These are phyloP conservation scores for Drechslerella dactyloides DNA, from an alignment of 2,329 filamentous ascomycete species.

Conservation along the genomic window DNA sequence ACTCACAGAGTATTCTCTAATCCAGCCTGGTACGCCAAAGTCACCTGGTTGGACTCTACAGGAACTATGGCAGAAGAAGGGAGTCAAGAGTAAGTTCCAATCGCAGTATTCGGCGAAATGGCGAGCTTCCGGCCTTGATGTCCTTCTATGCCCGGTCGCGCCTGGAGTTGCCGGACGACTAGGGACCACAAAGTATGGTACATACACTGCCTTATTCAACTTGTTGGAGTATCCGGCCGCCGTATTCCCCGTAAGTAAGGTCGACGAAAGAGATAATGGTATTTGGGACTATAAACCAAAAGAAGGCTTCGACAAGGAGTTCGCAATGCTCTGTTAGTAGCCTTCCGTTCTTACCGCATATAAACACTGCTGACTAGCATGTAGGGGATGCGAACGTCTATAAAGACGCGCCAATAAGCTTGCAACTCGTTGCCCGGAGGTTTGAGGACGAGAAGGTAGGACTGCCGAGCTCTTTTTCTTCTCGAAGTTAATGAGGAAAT, in stretches of 20 bases:
- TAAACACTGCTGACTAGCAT: background rate
- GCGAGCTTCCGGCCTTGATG: conserved; percentile 63
- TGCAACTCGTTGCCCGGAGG: conserved; percentile 58
- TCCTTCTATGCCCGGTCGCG: conserved; percentile 67
- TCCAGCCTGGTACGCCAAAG: too few relatives aligned
- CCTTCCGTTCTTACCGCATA: background rate
- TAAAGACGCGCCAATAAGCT: conserved; percentile 58
- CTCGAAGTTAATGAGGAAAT: too few relatives aligned
- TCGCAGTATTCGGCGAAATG: conserved; percentile 62
- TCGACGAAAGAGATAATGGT: conserved; percentile 17
- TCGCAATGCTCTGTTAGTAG: conserved; percentile 12
- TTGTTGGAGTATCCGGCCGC: conserved; percentile 70
- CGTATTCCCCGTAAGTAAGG: conserved; percentile 66
- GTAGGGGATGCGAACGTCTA: conserved; percentile 55
- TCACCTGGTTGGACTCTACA: background rate
- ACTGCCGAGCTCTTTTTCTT: too few relatives aligned
- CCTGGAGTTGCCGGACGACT: conserved; percentile 64
- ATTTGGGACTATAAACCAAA: conserved; percentile 44
- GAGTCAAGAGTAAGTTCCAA: conserved; percentile 59
- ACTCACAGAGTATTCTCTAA: conserved; percentile 58
- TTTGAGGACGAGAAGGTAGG: conserved; percentile 31
- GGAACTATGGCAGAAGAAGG: conserved; percentile 54
- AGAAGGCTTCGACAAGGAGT: conserved; percentile 60
- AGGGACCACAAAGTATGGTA: conserved; percentile 65
- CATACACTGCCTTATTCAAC: conserved; percentile 72